A percentile compares a stretch with the other conserved stretches of the same genome.
Conservation (phyloP, 2,329 filamentous ascomycete genomes). For the Phialemonium atrogriseum region DNA sequence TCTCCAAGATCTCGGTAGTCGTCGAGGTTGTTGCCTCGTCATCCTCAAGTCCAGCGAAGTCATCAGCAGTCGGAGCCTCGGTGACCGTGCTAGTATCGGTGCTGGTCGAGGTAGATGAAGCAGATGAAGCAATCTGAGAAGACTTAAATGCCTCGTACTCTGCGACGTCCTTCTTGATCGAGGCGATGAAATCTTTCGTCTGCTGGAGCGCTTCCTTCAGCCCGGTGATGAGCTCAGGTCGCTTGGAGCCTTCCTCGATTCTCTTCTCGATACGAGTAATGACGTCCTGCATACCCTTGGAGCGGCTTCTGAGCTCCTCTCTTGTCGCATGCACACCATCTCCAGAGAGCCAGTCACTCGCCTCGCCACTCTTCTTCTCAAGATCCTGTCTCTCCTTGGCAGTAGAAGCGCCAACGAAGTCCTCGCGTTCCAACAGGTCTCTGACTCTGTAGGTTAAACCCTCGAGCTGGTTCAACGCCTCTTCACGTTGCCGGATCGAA, state of each 20-base stretch:
- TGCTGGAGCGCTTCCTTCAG: conserved; percentile 65
- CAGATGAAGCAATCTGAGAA: conserved; percentile 41
- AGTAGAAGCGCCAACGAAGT: conserved; percentile 66
- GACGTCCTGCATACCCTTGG: conserved; percentile 69
- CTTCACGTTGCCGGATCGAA: conserved; percentile 68
- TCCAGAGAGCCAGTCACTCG: conserved; percentile 85
- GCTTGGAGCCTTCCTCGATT: conserved; percentile 60
- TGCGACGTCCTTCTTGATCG: conserved; percentile 61
- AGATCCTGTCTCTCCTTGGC: conserved; percentile 58
- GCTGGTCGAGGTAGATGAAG: conserved; percentile 26
- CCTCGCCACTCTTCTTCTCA: conserved; percentile 56
- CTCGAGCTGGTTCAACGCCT: conserved; percentile 88
- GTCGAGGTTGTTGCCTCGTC: conserved; percentile 35
- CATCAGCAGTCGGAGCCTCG: conserved; percentile 40
- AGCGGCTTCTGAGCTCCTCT: conserved; percentile 65
- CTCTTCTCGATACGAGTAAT: conserved; percentile 71
- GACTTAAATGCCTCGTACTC: conserved; percentile 58
- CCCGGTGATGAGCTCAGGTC: conserved; percentile 60
- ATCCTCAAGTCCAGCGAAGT: conserved; percentile 73
- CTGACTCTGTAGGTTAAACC: conserved; percentile 83
- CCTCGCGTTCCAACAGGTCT: conserved; percentile 70
- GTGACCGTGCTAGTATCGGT: conserved; percentile 27
- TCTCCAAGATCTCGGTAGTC: conserved; percentile 29
- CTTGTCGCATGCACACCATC: conserved; percentile 71
- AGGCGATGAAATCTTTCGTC: conserved; percentile 60